These are phyloP conservation scores for Linum tenue DNA, from an alignment of 345 rosid species.

Conservation along the genomic window DNA sequence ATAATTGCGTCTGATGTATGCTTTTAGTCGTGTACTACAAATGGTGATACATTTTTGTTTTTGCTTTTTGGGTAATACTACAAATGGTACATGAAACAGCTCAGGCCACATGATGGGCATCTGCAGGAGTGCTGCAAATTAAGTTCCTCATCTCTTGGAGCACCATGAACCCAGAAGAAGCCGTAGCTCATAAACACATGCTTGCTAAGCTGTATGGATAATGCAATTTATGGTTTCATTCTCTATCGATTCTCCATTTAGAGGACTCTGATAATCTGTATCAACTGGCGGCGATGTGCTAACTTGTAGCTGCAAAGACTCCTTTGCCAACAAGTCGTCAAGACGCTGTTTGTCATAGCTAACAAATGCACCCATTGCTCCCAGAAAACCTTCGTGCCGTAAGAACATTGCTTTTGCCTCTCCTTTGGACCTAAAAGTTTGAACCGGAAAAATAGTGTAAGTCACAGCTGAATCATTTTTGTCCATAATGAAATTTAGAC, in stretches of 20 bases:
- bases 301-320: neutral
- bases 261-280: neutral
- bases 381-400: conserved; percentile 9
- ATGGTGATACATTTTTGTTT: too few species aligned
- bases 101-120: too few species aligned
- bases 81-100: too few species aligned
- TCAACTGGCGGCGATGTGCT: neutral
- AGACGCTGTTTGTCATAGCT: conserved; percentile 4
- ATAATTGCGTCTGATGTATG: too few species aligned
- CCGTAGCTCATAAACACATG: too few species aligned
- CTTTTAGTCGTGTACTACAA: too few species aligned
- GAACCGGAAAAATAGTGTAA: neutral
- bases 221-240: conserved; percentile 1
- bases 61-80: too few species aligned
- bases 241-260: conserved; percentile 1
- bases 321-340: neutral
- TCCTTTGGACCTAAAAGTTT: conserved; percentile 4
- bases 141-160: too few species aligned
- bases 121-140: too few species aligned
- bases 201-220: neutral
- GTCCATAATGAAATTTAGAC: neutral
- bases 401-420: conserved; percentile 10
- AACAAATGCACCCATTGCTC: conserved; percentile 7
- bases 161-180: too few species aligned
- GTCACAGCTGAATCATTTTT: neutral